Evolutionary conservation across 768 basidiomycete genomes (phyloP).

Genomic region (Thelephora ganbajun): DNA sequence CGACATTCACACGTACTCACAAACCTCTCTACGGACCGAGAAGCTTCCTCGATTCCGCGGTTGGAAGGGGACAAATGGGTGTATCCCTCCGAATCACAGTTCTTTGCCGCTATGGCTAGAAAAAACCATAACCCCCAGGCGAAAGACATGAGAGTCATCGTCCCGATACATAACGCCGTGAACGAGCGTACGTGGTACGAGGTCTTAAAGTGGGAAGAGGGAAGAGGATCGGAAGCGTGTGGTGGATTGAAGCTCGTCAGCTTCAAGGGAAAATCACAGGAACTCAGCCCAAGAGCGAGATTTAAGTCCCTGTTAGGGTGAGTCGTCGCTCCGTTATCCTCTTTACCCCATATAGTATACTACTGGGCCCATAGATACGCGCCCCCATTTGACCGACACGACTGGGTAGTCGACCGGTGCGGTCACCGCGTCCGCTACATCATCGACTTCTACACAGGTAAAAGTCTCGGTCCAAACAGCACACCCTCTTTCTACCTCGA

Average conservation of each 20-base stretch:
- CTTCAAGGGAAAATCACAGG: constrained; percentile 80
- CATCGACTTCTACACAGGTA: constrained; percentile 96
- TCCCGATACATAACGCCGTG: constrained; percentile 98
- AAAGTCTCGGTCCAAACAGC: constrained; percentile 27
- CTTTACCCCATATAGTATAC: neutral
- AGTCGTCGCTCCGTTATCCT: constrained; percentile 11
- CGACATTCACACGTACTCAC: constrained; percentile 14
- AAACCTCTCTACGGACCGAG: constrained; percentile 54
- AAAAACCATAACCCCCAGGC: constrained; percentile 85
- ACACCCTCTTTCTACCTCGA: constrained; percentile 83
- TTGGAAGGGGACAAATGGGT: constrained; percentile 71
- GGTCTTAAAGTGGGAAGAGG: constrained; percentile 42
- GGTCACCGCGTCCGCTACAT: constrained; percentile 84
- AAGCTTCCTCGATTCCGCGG: constrained; percentile 82
- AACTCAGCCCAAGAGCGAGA: constrained; percentile 70
- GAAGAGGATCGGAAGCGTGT: constrained; percentile 70
- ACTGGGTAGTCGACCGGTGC: constrained; percentile 93
- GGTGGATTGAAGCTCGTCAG: constrained; percentile 73
- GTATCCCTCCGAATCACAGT: constrained; percentile 97
- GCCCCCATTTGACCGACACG: constrained; percentile 93
- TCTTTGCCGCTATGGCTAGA: constrained; percentile 92
- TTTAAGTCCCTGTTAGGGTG: constrained; percentile 81
- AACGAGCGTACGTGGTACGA: constrained; percentile 60
- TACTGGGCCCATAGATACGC: constrained; percentile 48
- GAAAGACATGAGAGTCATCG: constrained; percentile 88